Percentiles rank a stretch among this genome's conserved stretches.
These are phyloP conservation scores for Pseudogymnoascus sp. DNA, from an alignment of 2,329 filamentous ascomycete species.

Conservation along the genomic window DNA sequence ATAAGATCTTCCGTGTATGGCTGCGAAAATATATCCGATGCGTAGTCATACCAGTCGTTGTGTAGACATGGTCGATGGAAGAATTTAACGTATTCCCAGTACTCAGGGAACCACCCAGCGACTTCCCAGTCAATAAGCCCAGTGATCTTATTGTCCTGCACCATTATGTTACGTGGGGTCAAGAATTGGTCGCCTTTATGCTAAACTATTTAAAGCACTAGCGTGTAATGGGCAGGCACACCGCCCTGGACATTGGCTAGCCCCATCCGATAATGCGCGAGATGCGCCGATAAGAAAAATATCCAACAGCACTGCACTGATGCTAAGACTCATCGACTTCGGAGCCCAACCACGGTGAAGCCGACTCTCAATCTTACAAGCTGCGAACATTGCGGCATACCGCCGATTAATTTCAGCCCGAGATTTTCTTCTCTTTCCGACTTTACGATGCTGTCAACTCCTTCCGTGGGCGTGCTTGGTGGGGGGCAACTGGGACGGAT, in stretches of 20 bases:
- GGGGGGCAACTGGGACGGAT: slow-evolving; percentile 82
- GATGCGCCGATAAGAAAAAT: slow-evolving; percentile 1
- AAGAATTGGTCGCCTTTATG: not conserved
- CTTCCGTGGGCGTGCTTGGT: slow-evolving; percentile 40
- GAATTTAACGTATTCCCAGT: slow-evolving; percentile 15
- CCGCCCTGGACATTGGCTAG: not conserved
- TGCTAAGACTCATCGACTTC: not conserved
- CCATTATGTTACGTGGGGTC: slow-evolving; percentile 13
- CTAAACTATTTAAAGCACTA: not conserved
- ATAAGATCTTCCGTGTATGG: not conserved
- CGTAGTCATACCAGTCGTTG: not conserved
- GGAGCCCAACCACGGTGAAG: not conserved
- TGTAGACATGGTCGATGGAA: not conserved
- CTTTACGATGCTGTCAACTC: slow-evolving; percentile 6
- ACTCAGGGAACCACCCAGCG: slow-evolving; percentile 15
- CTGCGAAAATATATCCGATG: not conserved
- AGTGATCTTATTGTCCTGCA: slow-evolving; percentile 13
- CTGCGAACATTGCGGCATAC: not conserved
- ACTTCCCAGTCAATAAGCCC: slow-evolving; percentile 16
- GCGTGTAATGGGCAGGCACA: not conserved
- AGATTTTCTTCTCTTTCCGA: not conserved
- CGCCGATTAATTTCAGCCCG: not conserved
- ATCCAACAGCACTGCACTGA: not conserved
- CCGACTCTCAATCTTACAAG: not conserved
- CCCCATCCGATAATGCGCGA: slow-evolving; percentile 3